A percentile compares a stretch with the other conserved stretches of the same genome.
These are phyloP conservation scores for Lactarius indigo DNA, from an alignment of 768 basidiomycete species.

Conservation along the genomic window DNA sequence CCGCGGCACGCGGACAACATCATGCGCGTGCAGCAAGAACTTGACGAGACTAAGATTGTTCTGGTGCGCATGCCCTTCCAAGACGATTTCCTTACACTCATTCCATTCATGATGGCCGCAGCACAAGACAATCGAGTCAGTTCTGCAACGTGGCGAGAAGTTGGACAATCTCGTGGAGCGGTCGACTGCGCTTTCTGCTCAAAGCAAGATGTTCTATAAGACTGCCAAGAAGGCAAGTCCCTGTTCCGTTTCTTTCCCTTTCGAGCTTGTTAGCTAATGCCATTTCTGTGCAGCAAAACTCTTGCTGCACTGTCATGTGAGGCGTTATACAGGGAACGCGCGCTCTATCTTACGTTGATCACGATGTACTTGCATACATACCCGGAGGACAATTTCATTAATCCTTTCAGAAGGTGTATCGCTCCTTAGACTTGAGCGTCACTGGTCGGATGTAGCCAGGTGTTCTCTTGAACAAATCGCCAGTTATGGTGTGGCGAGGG, in stretches of 20 bases:
- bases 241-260: background rate
- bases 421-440: background rate
- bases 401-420: background rate
- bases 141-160: constrained; percentile 94
- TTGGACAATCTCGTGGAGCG: constrained; percentile 94
- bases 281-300: constrained; percentile 70
- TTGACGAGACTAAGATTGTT: constrained; percentile 99
- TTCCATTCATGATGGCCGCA: constrained; percentile 33
- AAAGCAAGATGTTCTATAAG: constrained; percentile 99
- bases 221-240: constrained; percentile 91
- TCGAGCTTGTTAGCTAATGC: background rate
- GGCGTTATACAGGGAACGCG: background rate
- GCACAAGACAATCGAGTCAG: constrained; percentile 99
- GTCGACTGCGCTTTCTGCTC: constrained; percentile 80
- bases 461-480: too few relatives aligned
- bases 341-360: constrained; percentile 17
- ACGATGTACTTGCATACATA: constrained; percentile 20
- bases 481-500: too few relatives aligned
- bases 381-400: constrained; percentile 20
- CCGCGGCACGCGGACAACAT: constrained; percentile 96
- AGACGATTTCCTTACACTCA: background rate
- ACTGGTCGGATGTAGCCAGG: too few relatives aligned
- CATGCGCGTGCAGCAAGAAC: constrained; percentile 96
- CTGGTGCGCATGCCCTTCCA: constrained; percentile 54
- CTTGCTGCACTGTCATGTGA: constrained; percentile 86